These are phyloP conservation scores for Epipyxis sp. DNA, from an alignment of 108 stramenopile species.

Conservation along the genomic window DNA sequence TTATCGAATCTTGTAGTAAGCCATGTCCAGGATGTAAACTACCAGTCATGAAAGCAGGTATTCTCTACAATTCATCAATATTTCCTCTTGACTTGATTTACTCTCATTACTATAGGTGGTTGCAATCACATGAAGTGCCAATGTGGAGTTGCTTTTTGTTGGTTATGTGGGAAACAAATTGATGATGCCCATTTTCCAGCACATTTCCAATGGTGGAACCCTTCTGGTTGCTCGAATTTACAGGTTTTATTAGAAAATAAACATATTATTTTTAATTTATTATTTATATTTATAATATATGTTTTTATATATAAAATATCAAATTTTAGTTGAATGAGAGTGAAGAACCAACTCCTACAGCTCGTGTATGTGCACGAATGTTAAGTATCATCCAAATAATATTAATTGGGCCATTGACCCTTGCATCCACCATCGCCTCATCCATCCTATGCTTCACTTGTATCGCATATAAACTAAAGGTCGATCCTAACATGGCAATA, in stretches of 20 bases:
- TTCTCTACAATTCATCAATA: not conserved
- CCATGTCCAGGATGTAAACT: constrained; percentile 13
- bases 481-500: not conserved
- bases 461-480: not conserved
- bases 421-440: not conserved
- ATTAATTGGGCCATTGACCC: constrained; percentile 5
- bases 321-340: constrained; percentile 4
- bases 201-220: constrained; percentile 34
- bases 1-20: not conserved
- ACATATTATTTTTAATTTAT: not conserved
- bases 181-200: constrained; percentile 21
- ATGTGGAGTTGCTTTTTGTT: constrained; percentile 24
- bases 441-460: not conserved
- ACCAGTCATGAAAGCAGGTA: constrained; percentile 10
- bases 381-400: constrained; percentile 1
- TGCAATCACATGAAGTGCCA: constrained; percentile 35
- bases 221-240: constrained; percentile 10
- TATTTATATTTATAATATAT: not conserved
- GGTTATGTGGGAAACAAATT: constrained; percentile 25
- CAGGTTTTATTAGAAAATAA: not conserved
- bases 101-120: not conserved
- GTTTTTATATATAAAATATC: too few species aligned
- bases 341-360: not conserved
- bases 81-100: not conserved
- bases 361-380: not conserved